Percentiles rank a stretch among this genome's conserved stretches.
phyloP scores from a whole-genome alignment of 2,329 filamentous ascomycete genomes.

The Fusarium protoensiforme region DNA sequence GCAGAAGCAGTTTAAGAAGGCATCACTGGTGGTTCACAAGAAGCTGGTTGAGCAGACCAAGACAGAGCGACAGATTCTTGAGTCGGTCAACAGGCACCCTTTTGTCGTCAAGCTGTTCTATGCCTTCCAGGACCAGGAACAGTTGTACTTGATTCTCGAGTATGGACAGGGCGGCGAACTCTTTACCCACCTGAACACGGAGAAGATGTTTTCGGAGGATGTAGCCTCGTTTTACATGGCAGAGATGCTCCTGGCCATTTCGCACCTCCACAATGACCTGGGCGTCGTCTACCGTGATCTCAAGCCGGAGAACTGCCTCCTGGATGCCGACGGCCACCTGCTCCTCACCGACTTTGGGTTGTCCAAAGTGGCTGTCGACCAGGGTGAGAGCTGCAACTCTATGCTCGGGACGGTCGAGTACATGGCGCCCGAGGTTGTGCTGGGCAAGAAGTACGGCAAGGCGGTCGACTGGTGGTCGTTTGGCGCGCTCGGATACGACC shows the following conservation, averaged over 20 bases:
- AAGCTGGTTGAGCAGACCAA: conserved; percentile 97
- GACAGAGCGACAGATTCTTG: conserved; percentile 93
- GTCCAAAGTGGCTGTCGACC: conserved; percentile 88
- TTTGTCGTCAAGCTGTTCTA: conserved; percentile 99
- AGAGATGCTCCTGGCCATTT: conserved; percentile 93
- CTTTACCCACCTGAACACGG: conserved; percentile 92
- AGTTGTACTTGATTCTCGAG: conserved; percentile 96
- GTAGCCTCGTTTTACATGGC: conserved; percentile 98
- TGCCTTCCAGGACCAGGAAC: conserved; percentile 97
- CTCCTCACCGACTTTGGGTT: conserved; percentile 96
- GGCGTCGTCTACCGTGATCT: conserved; percentile 97
- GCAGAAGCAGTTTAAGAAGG: conserved; percentile 99
- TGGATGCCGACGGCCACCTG: conserved; percentile 91
- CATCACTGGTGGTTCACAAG: conserved; percentile 93
- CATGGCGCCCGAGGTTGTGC: conserved; percentile 97
- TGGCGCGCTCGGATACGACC: conserved; percentile 89
- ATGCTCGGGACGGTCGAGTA: conserved; percentile 97
- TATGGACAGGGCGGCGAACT: conserved; percentile 97
- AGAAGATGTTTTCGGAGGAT: conserved; percentile 94
- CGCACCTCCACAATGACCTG: conserved; percentile 90
- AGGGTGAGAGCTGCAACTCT: conserved; percentile 77
- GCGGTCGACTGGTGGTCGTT: conserved; percentile 99
- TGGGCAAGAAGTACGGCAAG: conserved; percentile 89
- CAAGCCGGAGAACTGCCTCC: conserved; percentile 96
- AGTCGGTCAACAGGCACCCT: conserved; percentile 94